Percentiles rank a stretch among this genome's conserved stretches.
Evolutionary conservation across 2,329 filamentous ascomycete species (phyloP).

Genomic region (Aspergillus viridinutans): DNA sequence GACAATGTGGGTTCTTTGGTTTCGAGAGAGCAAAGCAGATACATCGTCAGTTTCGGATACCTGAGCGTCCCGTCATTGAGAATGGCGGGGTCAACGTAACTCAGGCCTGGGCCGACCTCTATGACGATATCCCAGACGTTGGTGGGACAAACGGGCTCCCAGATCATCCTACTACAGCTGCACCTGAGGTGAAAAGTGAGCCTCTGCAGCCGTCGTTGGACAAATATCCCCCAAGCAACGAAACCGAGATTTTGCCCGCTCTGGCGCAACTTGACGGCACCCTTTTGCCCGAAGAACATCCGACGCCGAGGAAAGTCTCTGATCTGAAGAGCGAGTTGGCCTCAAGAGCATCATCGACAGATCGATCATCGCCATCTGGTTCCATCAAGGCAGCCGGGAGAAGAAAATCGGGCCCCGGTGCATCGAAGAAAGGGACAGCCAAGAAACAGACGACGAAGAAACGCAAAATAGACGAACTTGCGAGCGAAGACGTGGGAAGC

Average conservation of each 20-base stretch:
- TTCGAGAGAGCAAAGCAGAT: constrained; percentile 29
- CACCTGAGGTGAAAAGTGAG: constrained; percentile 34
- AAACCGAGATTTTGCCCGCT: constrained; percentile 23
- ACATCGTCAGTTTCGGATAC: constrained; percentile 30
- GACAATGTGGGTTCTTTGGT: constrained; percentile 38
- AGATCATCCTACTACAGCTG: constrained; percentile 14
- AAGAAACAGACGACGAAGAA: constrained; percentile 39
- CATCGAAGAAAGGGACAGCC: constrained; percentile 36
- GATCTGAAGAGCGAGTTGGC: constrained; percentile 35
- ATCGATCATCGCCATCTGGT: constrained; percentile 35
- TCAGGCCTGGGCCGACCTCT: constrained; percentile 34
- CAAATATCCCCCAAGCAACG: constrained; percentile 23
- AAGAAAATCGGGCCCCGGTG: constrained; percentile 30
- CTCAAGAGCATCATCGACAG: constrained; percentile 37
- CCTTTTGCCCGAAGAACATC: constrained; percentile 22
- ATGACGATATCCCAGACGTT: constrained; percentile 23
- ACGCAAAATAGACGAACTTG: constrained; percentile 37
- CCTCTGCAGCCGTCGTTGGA: constrained; percentile 26
- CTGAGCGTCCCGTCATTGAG: constrained; percentile 11
- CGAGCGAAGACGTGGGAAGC: constrained; percentile 34
- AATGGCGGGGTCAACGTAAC: constrained; percentile 12
- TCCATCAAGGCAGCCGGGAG: constrained; percentile 31
- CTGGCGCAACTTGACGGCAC: constrained; percentile 24
- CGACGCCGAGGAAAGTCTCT: constrained; percentile 37
- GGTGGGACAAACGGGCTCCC: constrained; percentile 9